These are phyloP conservation scores for Fusarium verrucosum DNA, from an alignment of 2,329 filamentous ascomycete genomes.

Conservation along the genomic window DNA sequence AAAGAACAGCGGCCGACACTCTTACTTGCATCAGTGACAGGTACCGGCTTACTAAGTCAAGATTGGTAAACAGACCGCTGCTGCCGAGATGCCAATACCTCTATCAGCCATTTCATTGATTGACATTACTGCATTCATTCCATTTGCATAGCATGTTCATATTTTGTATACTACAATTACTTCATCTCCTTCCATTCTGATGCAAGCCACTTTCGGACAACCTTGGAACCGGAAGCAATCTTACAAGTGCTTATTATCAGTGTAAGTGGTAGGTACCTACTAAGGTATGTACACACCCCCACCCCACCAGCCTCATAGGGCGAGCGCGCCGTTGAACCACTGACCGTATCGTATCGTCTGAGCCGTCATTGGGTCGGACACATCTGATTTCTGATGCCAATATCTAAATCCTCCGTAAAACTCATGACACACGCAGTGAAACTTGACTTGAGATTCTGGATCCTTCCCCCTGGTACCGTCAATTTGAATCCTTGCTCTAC, in stretches of 20 bases:
- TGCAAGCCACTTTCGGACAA: not conserved
- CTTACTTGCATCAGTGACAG: conserved; percentile 28
- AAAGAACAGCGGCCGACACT: conserved; percentile 25
- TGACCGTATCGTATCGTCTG: not conserved
- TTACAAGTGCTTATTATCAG: conserved; percentile 21
- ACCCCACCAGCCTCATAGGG: conserved; percentile 21
- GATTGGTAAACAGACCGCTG: conserved; percentile 1
- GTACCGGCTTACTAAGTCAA: conserved; percentile 7
- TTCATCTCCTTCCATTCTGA: not conserved
- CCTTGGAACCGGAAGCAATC: not conserved
- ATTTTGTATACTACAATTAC: not conserved
- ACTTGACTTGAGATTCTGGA: conserved; percentile 7
- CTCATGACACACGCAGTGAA: conserved; percentile 13
- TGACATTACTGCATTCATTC: not conserved
- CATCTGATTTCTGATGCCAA: not conserved
- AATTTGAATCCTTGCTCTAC: conserved; percentile 19
- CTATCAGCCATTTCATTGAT: not conserved
- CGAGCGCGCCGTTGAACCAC: conserved; percentile 11
- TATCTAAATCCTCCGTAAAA: not conserved
- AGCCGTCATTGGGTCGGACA: not conserved
- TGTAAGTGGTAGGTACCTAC: not conserved
- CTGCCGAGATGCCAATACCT: not conserved
- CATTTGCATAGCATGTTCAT: no score
- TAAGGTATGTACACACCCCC: no score
- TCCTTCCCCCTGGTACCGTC: conserved; percentile 25